A percentile compares a stretch with the other conserved stretches of the same genome.
Evolutionary conservation across 768 basidiomycete genomes (phyloP).

Genomic region (Termitomyces sp.): DNA sequence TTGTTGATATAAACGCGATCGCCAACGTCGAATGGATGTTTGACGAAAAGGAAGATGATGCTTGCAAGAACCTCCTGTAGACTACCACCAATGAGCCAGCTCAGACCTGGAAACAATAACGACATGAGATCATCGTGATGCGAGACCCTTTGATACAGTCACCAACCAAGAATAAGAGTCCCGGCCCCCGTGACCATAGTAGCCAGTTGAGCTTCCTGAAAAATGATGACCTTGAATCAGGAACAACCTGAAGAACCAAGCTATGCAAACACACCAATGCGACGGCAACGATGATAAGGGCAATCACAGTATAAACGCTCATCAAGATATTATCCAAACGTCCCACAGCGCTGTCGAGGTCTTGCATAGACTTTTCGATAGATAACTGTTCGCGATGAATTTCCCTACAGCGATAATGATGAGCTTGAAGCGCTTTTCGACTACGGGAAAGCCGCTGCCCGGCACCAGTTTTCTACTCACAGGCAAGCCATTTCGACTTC

Average conservation of each 20-base stretch:
- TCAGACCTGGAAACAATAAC: slow-evolving; percentile 44
- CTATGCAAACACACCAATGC: slow-evolving; percentile 50
- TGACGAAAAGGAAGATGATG: slow-evolving; percentile 90
- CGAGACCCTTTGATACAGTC: background rate
- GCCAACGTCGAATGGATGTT: slow-evolving; percentile 80
- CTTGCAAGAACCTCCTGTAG: slow-evolving; percentile 77
- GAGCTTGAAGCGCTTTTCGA: background rate
- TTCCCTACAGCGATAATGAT: slow-evolving; percentile 39
- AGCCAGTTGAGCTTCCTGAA: slow-evolving; percentile 65
- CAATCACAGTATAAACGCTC: slow-evolving; percentile 68
- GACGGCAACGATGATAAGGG: slow-evolving; percentile 78
- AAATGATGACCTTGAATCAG: slow-evolving; percentile 1
- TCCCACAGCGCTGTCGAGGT: slow-evolving; percentile 86
- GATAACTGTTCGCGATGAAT: slow-evolving; percentile 83
- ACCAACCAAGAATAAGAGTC: slow-evolving; percentile 43
- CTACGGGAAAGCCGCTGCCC: background rate
- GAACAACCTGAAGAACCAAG: background rate
- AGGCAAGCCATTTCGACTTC: slow-evolving; percentile 74
- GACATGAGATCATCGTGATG: background rate
- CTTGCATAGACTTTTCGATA: slow-evolving; percentile 82
- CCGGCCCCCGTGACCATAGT: slow-evolving; percentile 77
- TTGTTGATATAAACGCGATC: slow-evolving; percentile 58
- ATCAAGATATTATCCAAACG: slow-evolving; percentile 84
- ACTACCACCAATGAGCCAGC: slow-evolving; percentile 83
- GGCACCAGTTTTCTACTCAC: slow-evolving; percentile 30